Evolutionary conservation across 2,329 filamentous ascomycete genomes (phyloP), one percentile per base, ranked within the genome.

Genomic region (Salinomyces thailandicus): DNA sequence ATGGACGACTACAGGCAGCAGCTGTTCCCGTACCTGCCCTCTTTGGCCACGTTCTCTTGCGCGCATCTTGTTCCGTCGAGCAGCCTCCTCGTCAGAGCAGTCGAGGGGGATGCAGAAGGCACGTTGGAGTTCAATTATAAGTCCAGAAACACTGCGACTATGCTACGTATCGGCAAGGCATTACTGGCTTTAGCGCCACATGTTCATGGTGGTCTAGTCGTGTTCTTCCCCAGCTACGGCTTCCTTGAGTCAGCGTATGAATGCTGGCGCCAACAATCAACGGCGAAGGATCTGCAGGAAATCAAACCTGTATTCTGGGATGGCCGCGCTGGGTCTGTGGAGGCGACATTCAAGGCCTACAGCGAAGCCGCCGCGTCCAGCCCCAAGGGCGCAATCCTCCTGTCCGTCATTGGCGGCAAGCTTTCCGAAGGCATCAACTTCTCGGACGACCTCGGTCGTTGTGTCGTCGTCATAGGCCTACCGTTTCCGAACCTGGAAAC

Each of bases 381-480:
- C 20, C 18, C 33, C 5, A 69, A 72, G 32, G 87, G 87, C 0
- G 89, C 83, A 0, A 64, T 96, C 0, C 72, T 98, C 0, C 73
- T 98, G 17, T 87, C 85, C 36, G 87, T 98, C 3, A 81, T 98
- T 2, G 89, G 89, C 37, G 91, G 91, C 11, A 93, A 89, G 48
- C 80, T 98, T 63, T 93, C 85, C 39, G 91, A 98, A 62, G 91
- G 91, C 46, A 98, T 98, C 64, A 98, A 98, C 62, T 98, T 98
- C 64, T 89, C 85, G 0, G 87, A 98, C 62, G 71, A 73, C 3
- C 75, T 98, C 0, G 91, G 91, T 1, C 79, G 91, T 17, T 89
- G 84, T 36, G 86, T 98, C 6, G 67, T 93, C 11, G 81, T 96
- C n/a, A 75, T 96, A 11, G 91, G 91, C 0, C 66, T 98, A 3